Conservation (phyloP, 1,284 basidiomycete species). For the Sutorius eximius region DNA sequence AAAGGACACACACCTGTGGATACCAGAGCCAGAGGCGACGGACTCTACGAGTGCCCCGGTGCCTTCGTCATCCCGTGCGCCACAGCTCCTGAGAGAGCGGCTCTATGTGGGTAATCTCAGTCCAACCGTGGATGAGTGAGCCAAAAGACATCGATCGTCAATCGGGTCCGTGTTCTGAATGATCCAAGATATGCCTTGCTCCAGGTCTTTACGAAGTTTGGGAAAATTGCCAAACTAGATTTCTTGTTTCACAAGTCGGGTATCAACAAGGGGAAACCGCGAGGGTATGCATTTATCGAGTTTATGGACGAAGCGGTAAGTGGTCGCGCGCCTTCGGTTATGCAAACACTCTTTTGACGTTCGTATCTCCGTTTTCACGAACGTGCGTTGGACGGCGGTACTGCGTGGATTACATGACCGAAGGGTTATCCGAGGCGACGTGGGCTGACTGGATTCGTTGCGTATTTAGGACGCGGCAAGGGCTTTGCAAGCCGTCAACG, state of each 20-base stretch:
- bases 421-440: slow-evolving; percentile 13
- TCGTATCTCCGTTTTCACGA: slow-evolving; percentile 53
- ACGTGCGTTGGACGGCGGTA: slow-evolving; percentile 23
- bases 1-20: slow-evolving; percentile 31
- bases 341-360: slow-evolving; percentile 29
- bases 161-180: slow-evolving; percentile 13
- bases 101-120: slow-evolving; percentile 93
- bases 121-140: slow-evolving; percentile 86
- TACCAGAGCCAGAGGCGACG: slow-evolving; percentile 29
- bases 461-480: slow-evolving; percentile 75
- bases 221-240: slow-evolving; percentile 90
- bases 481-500: slow-evolving; percentile 76
- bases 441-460: slow-evolving; percentile 24
- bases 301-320: slow-evolving; percentile 79
- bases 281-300: slow-evolving; percentile 95
- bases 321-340: slow-evolving; percentile 32
- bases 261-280: slow-evolving; percentile 83
- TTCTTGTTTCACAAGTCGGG: slow-evolving; percentile 95
- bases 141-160: slow-evolving; percentile 16
- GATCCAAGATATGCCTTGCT: slow-evolving; percentile 75
- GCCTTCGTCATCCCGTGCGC: slow-evolving; percentile 29
- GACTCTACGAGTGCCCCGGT: slow-evolving; percentile 18
- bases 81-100: slow-evolving; percentile 57
- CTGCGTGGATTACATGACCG: slow-evolving; percentile 21
- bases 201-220: slow-evolving; percentile 88